Evolutionary conservation across 805 yeast species (phyloP).

Genomic region (Wickerhamiella lipophila): DNA sequence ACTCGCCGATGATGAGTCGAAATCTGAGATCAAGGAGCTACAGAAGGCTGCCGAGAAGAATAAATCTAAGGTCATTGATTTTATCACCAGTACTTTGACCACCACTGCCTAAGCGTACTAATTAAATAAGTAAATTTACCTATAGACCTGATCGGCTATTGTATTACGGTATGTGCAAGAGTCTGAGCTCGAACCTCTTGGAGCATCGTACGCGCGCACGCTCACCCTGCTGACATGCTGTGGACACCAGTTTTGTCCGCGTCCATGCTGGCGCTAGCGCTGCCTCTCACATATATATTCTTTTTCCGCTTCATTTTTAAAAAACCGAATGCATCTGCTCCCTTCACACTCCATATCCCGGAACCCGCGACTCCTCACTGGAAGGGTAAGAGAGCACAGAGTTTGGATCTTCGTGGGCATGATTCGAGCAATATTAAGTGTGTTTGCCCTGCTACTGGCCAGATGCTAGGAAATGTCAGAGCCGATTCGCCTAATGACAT

Average conservation of each 20-base stretch:
- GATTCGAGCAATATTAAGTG: conserved; percentile 65
- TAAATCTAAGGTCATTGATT: conserved; percentile 54
- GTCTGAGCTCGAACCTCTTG: too few relatives aligned
- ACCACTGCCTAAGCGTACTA: background rate
- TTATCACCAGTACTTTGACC: conserved; percentile 42
- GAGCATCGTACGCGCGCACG: background rate
- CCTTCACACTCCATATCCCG: conserved; percentile 41
- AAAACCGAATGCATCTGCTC: conserved; percentile 14
- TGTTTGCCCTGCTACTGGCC: conserved; percentile 95
- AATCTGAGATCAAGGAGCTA: conserved; percentile 57
- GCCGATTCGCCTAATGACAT: conserved; percentile 59
- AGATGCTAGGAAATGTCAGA: conserved; percentile 58
- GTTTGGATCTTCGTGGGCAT: conserved; percentile 44
- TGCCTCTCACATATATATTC: conserved; percentile 14
- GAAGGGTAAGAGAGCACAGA: conserved; percentile 73
- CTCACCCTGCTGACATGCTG: conserved; percentile 10
- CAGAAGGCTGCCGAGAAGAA: conserved; percentile 43
- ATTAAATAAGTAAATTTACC: background rate
- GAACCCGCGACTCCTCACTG: conserved; percentile 77
- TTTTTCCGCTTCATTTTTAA: conserved; percentile 11
- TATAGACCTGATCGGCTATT: too few relatives aligned
- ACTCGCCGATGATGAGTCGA: conserved; percentile 64
- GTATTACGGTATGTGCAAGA: too few relatives aligned
- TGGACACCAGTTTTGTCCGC: conserved; percentile 12
- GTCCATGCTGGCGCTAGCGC: conserved; percentile 10